Percentiles rank a stretch among this genome's conserved stretches.
Conservation (phyloP, 306 rosid genomes). For the Quercus variabilis region DNA sequence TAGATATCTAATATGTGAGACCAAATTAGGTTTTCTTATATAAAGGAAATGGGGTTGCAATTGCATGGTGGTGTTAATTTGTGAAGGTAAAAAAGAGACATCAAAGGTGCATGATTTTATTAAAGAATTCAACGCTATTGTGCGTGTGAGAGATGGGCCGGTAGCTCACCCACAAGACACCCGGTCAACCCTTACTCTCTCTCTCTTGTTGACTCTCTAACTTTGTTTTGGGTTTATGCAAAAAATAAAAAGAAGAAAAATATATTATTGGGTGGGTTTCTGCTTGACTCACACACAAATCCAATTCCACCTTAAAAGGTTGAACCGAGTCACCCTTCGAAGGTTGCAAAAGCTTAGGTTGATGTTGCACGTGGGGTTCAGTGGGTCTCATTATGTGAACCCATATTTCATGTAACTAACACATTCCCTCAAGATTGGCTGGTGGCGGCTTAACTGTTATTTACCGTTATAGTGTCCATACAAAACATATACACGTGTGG, state of each 20-base stretch:
- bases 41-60: slow-evolving; percentile 25
- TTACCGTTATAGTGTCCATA: no score
- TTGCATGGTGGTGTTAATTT: slow-evolving; percentile 41
- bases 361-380: slow-evolving; percentile 32
- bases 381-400: not conserved
- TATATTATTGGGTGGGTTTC: slow-evolving; percentile 32
- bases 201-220: slow-evolving; percentile 27
- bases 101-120: slow-evolving; percentile 89
- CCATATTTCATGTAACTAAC: no score
- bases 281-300: slow-evolving; percentile 41
- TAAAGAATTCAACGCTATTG: slow-evolving; percentile 97
- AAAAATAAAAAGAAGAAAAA: not conserved
- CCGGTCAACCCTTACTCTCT: slow-evolving; percentile 66
- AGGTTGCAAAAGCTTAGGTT: slow-evolving; percentile 19
- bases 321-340: not conserved
- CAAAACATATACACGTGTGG: no score
- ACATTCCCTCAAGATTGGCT: no score
- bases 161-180: slow-evolving; percentile 98
- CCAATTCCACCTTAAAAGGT: slow-evolving; percentile 7
- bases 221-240: slow-evolving; percentile 15
- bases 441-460: no score
- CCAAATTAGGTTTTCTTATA: slow-evolving; percentile 39
- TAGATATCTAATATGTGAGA: slow-evolving; percentile 9
- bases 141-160: slow-evolving; percentile 84
- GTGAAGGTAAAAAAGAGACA: slow-evolving; percentile 37